These are phyloP conservation scores for Heteromeles arbutifolia DNA, from an alignment of 306 rosid species.

Conservation along the genomic window DNA sequence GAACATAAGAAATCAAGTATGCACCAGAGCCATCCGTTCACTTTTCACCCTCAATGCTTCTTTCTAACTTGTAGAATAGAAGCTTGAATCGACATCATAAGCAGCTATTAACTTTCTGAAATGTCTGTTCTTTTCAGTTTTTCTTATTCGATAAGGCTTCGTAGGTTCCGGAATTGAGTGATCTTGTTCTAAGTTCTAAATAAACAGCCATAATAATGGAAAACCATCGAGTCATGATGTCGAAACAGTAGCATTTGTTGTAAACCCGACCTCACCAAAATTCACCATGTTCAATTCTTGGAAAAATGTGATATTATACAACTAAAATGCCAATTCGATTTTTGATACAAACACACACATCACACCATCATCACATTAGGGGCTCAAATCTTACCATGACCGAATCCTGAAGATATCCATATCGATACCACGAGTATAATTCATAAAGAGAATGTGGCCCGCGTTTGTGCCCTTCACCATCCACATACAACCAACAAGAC, in stretches of 20 bases:
- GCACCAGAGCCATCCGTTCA: neutral
- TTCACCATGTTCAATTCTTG: neutral
- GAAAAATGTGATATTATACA: neutral
- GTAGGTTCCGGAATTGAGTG: neutral
- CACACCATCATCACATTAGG: neutral
- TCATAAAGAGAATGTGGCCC: conserved; percentile 81
- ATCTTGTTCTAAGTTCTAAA: neutral
- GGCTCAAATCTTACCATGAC: conserved; percentile 48
- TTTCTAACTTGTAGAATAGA: neutral
- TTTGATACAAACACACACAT: neutral
- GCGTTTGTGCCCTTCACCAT: conserved; percentile 54
- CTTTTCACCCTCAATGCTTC: neutral
- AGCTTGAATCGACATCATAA: neutral
- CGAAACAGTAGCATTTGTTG: neutral
- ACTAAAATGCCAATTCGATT: neutral
- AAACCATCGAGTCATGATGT: neutral
- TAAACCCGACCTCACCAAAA: neutral
- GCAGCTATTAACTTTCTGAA: neutral
- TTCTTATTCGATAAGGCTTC: neutral
- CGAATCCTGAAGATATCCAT: conserved; percentile 69
- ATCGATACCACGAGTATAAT: conserved; percentile 64
- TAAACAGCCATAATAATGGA: neutral
- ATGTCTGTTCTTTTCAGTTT: neutral
- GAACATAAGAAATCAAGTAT: neutral
- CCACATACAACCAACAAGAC: conserved; percentile 77